A percentile compares a stretch with the other conserved stretches of the same genome.
Conservation (phyloP, 2,329 filamentous ascomycete genomes). For the Pseudogymnoascus sp. region DNA sequence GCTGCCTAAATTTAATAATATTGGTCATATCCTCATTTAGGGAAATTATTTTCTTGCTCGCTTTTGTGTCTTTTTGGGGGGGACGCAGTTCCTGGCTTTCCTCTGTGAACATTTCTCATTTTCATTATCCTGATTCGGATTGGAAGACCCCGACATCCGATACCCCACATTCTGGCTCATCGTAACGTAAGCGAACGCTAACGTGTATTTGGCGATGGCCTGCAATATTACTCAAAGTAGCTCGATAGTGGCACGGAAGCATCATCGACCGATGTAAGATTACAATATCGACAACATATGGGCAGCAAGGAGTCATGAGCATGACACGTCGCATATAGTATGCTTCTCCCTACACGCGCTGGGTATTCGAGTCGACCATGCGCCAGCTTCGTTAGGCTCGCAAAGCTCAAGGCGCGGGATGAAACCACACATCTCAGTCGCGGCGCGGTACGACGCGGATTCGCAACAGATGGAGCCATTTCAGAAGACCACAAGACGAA, state of each 20-base stretch:
- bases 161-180: neutral
- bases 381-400: constrained; percentile 44
- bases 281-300: constrained; percentile 4
- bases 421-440: constrained; percentile 17
- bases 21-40: neutral
- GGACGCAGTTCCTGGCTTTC: neutral
- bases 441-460: constrained; percentile 39
- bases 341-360: constrained; percentile 26
- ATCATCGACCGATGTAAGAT: constrained; percentile 8
- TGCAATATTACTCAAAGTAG: constrained; percentile 1
- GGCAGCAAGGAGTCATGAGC: constrained; percentile 3
- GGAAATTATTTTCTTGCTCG: neutral
- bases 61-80: neutral
- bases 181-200: constrained; percentile 4
- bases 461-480: constrained; percentile 21
- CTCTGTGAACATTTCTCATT: neutral
- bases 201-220: constrained; percentile 5
- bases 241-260: neutral
- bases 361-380: constrained; percentile 25
- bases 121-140: neutral
- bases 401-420: constrained; percentile 39
- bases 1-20: neutral
- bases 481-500: neutral
- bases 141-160: neutral
- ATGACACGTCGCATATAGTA: constrained; percentile 18